phyloP scores from a whole-genome alignment of 352 stramenopile species.

The Pythium phragmiticola region DNA sequence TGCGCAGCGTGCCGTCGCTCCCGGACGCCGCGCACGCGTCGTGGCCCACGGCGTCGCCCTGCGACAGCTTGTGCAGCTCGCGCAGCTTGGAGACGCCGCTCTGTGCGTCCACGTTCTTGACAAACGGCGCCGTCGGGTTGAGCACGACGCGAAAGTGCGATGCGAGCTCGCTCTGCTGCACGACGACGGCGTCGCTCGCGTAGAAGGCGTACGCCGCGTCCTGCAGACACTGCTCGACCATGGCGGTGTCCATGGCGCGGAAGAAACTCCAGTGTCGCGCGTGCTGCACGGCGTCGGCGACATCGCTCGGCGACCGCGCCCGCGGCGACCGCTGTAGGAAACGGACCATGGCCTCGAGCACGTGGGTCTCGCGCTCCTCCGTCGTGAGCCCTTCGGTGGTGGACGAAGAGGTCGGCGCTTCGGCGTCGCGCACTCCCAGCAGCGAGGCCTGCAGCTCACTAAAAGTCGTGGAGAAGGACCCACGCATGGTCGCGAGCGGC shows the following conservation, averaged over 20 bases:
- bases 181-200: slow-evolving; percentile 37
- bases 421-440: slow-evolving; percentile 18
- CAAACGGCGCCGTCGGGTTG: slow-evolving; percentile 37
- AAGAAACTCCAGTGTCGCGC: slow-evolving; percentile 53
- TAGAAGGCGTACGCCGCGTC: slow-evolving; percentile 40
- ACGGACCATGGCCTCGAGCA: slow-evolving; percentile 38
- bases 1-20: slow-evolving; percentile 34
- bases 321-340: slow-evolving; percentile 41
- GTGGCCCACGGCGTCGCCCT: slow-evolving; percentile 56
- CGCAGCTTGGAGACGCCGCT: slow-evolving; percentile 44
- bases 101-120: slow-evolving; percentile 41
- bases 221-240: slow-evolving; percentile 53
- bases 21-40: slow-evolving; percentile 43
- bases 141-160: slow-evolving; percentile 53
- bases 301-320: slow-evolving; percentile 26
- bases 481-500: slow-evolving; percentile 5
- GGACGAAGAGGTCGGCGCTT: not conserved
- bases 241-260: slow-evolving; percentile 41
- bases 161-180: slow-evolving; percentile 37
- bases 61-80: slow-evolving; percentile 54
- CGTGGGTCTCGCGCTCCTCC: slow-evolving; percentile 35
- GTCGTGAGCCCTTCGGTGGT: slow-evolving; percentile 18
- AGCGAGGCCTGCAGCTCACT: slow-evolving; percentile 29
- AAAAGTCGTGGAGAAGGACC: slow-evolving; percentile 34
- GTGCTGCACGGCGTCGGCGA: slow-evolving; percentile 31